Base-by-base conservation (phyloP, 805 yeast genomes). In the Candida sonorensis region DNA sequence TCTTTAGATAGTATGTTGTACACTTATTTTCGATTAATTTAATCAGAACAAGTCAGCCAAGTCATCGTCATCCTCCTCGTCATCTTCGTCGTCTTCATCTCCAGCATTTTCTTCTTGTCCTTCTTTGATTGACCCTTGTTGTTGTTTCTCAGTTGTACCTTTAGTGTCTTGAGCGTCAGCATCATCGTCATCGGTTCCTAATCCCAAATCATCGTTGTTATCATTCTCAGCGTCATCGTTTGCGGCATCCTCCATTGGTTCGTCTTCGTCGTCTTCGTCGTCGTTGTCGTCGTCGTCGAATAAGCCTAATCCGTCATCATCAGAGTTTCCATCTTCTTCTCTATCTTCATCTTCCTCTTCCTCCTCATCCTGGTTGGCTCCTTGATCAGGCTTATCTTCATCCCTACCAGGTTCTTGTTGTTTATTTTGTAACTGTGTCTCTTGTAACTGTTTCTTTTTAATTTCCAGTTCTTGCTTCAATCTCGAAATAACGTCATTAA, bases 391-490 rank as follows among this genome's bases (percentile, higher is more conserved):
- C 66, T 68, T 64, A 83, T 86, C 49, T 73, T 66, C 33, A 81
- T 92, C 37, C 79, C 67, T 48, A 83, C 90, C 34, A 19, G 3
- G 9, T 4, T 19, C n/a, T 9, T 23, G 15, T 14, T 30, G 19
- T 7, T 19, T 5, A 59, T 4, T 50, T 55, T 4, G 51, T 57
- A 10, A 56, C 7, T 41, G 48, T 37, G 41, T 50, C 33, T 47
- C 36, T 13, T 31, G 40, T 27, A 87, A 62, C 47, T 81, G 86
- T 38, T 78, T 66, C 57, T 71, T 72, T 63, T 90, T 92, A 50
- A 77, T 68, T 34, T 86, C 95, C 38, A 86, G 68, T 46, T 90
- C 95, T 34, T 79, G 77, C 55, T 77, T 78, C 50, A 92, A 67
- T 39, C 88, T 78, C 36, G 69, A 72, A 31, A 85, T 82, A 31